Base-by-base conservation (phyloP, 2,329 filamentous ascomycete genomes). In the Boeremia exigua region DNA sequence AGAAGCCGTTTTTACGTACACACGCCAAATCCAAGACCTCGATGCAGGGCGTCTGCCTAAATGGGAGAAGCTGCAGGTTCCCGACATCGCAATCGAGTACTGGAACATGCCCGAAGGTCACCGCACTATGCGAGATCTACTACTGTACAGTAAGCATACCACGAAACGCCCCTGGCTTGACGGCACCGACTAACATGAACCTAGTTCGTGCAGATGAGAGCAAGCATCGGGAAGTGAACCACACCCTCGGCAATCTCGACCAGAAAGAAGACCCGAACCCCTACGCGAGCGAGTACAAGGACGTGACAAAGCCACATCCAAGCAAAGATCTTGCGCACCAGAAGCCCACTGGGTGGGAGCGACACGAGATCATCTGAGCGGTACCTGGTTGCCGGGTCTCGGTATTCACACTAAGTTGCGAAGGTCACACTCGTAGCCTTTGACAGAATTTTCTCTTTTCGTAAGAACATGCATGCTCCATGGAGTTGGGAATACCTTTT, bases 1-100 rank as follows among this genome's bases (percentile, higher is more conserved):
- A 75, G 95, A 99, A 77, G 95, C 95, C 8, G 94, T 98, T 1
- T 85, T 96, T 71, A 99, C 95, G 0, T 99, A 99, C 79, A 95
- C 92, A 0, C 87, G 92, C 45, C 91, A 92, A 58, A 90, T 98
- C 67, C 82, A 87, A 63, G 95, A 98, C 70, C 84, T 99, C 23
- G 93, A 98, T 55, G 82, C 84, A 2, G 94, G 94, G n/a, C 84
- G 86, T 55, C 80, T 97, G 12, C 92, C 93, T 0, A 86, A 86
- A 66, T 99, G 95, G 93, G 81, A 85, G 25, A 84, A 87, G 7
- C 88, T 96, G 69, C 67, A 83, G 48, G 91, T 95, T 2, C 95
- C 95, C 0, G 91, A 96, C 56, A 92, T 99, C 62, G 95, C 95
- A 0, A 78, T 97, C 44, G 83, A 87, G 62, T 99, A 99, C 78